Base-by-base conservation (phyloP, 768 basidiomycete species). In the Phallus indusiatus region DNA sequence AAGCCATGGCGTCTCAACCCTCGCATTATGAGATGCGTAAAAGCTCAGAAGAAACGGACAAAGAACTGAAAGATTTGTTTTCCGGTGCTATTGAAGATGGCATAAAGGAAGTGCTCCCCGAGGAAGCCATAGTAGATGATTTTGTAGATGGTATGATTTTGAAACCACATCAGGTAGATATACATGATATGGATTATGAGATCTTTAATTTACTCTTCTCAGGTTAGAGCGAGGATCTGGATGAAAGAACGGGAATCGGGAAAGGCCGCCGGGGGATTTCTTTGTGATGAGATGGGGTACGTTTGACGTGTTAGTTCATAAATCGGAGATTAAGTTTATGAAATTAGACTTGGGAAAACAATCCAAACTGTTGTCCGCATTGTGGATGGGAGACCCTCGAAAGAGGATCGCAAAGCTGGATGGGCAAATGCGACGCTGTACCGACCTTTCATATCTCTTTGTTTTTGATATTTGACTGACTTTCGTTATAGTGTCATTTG, bases 201-300 rank as follows among this genome's bases (percentile, higher is more conserved):
- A 7, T 57, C 16, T 20, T 7, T 16, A 42, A 14, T 20, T 28
- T 7, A 20, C n/a, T 21, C 6, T 35, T 28, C 12, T 35, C 22
- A 59, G 57, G 48, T 59, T 24, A 51, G n/a, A 18, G 57, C 36
- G 17, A 59, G 93, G 0, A 71, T 72, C 22, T 99, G 94, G 94
- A 94, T 99, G 88, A 75, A 75, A 21, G 82, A 85, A 7, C 79
- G 94, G 18, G 95, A 98, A 71, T 70, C 77, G 8, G 84, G 82
- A 34, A 90, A 90, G 71, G 83, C 85, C 64, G 74, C 66, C 7
- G 94, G 95, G 1, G 95, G 95, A 0, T 93, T 97, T 64, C 73
- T 96, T 14, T 93, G 93, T 5, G 94, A 97, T 68, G 90, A 90
- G 66, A 90, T 90, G 86, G 89, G 88, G 88, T 86, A 65, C 53